Conservation (phyloP, 768 basidiomycete species). For the Boletus patriciae region DNA sequence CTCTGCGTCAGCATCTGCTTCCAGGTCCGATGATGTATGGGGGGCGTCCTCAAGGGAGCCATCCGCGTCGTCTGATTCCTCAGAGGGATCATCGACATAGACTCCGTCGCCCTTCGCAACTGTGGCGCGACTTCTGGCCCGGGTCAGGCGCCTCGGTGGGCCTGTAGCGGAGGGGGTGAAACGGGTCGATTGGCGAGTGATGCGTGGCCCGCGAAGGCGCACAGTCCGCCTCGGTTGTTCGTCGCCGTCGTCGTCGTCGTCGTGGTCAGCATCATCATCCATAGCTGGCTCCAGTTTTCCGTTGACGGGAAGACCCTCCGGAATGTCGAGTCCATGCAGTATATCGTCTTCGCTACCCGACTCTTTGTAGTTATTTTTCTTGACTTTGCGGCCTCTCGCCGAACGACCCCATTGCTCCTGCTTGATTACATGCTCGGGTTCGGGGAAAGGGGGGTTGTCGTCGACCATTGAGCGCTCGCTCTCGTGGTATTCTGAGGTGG, state of each 20-base stretch:
- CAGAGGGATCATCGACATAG: conserved; percentile 50
- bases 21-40: conserved; percentile 40
- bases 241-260: conserved; percentile 35
- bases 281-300: conserved; percentile 21
- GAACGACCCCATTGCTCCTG: conserved; percentile 25
- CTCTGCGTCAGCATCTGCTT: conserved; percentile 38
- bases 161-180: not conserved
- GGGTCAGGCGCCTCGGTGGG: conserved; percentile 19
- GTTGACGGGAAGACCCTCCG: conserved; percentile 16
- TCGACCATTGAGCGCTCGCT: conserved; percentile 36
- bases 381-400: conserved; percentile 42
- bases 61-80: conserved; percentile 53
- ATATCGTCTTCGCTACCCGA: conserved; percentile 45
- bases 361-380: conserved; percentile 45
- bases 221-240: conserved; percentile 18
- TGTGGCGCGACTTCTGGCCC: conserved; percentile 23
- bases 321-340: conserved; percentile 12
- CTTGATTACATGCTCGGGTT: not conserved
- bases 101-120: conserved; percentile 49
- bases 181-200: conserved; percentile 25
- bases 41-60: conserved; percentile 58
- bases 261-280: conserved; percentile 36
- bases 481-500: conserved; percentile 34
- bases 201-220: conserved; percentile 24
- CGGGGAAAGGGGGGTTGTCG: conserved; percentile 16